phyloP scores from a whole-genome alignment of 2,329 filamentous ascomycete genomes.

The Botrytis aclada region DNA sequence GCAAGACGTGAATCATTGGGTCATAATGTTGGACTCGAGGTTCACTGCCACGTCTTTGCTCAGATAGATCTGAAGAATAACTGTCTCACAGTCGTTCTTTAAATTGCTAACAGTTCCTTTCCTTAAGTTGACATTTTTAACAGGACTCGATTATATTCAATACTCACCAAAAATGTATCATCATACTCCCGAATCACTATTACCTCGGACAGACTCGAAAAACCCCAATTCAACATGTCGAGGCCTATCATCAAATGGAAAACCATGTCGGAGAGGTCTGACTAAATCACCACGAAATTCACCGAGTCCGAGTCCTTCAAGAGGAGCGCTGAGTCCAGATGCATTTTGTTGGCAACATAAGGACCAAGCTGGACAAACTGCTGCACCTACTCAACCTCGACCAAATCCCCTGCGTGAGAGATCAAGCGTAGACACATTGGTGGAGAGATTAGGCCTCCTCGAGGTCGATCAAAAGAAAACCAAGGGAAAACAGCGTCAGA shows the following conservation, averaged over 20 bases:
- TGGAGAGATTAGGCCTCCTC: slow-evolving; percentile 74
- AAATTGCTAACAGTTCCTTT: slow-evolving; percentile 6
- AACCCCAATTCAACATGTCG: slow-evolving; percentile 81
- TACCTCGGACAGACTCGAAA: slow-evolving; percentile 79
- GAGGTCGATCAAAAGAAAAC: slow-evolving; percentile 46
- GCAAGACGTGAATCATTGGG: slow-evolving; percentile 19
- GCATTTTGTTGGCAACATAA: slow-evolving; percentile 92
- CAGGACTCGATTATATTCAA: slow-evolving; percentile 3
- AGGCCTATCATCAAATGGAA: slow-evolving; percentile 79
- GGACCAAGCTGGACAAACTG: slow-evolving; percentile 59
- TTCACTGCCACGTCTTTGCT: slow-evolving; percentile 20
- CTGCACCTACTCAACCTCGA: slow-evolving; percentile 34
- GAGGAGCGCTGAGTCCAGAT: slow-evolving; percentile 31
- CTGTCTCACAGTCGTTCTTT: slow-evolving; percentile 8
- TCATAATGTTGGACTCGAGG: slow-evolving; percentile 12
- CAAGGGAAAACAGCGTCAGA: slow-evolving; percentile 29
- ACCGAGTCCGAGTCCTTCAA: slow-evolving; percentile 31
- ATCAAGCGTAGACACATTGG: slow-evolving; percentile 82
- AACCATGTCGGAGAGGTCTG: slow-evolving; percentile 75
- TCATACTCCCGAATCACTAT: slow-evolving; percentile 75
- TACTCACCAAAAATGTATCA: slow-evolving; percentile 49
- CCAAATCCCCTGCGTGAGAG: slow-evolving; percentile 45
- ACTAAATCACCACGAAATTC: slow-evolving; percentile 41
- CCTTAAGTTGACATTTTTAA: background rate
- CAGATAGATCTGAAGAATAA: background rate